Conservation (phyloP, 345 rosid genomes). For the Physaria fendleri region DNA sequence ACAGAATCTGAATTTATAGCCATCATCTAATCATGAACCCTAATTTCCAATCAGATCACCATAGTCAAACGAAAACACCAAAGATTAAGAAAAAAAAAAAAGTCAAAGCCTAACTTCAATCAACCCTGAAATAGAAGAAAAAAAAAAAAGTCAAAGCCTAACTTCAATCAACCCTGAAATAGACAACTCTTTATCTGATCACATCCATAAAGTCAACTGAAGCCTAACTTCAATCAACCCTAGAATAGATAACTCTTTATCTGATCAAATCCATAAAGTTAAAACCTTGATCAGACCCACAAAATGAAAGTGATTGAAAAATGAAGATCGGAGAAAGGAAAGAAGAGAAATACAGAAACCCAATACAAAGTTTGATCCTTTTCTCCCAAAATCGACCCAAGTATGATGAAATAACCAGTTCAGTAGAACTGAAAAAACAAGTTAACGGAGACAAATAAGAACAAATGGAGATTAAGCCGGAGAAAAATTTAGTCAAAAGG, state of each 20-base stretch:
- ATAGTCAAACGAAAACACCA: neutral
- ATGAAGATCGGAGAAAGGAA: neutral
- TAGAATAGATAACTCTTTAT: constrained; percentile 1
- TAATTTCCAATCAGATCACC: constrained; percentile 8
- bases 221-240: constrained; percentile 5
- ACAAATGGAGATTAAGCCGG: constrained; percentile 11
- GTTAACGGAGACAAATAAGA: neutral
- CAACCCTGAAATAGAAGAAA: constrained; percentile 10
- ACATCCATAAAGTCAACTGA: constrained; percentile 5
- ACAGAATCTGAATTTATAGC: constrained; percentile 34
- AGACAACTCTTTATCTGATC: constrained; percentile 8
- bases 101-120: constrained; percentile 13
- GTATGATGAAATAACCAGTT: too few relatives aligned
- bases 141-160: neutral
- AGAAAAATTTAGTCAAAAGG: constrained; percentile 46
- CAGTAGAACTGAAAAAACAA: constrained; percentile 9
- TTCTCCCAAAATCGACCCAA: neutral
- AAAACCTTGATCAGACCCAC: constrained; percentile 30
- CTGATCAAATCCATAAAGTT: constrained; percentile 13
- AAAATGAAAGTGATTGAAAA: neutral
- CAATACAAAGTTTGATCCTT: constrained; percentile 20
- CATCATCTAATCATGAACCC: constrained; percentile 34
- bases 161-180: constrained; percentile 11
- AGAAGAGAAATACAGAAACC: neutral
- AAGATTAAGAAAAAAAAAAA: neutral